Conservation (phyloP, 2,329 filamentous ascomycete species). For the Coccinonectria pachysandricola region DNA sequence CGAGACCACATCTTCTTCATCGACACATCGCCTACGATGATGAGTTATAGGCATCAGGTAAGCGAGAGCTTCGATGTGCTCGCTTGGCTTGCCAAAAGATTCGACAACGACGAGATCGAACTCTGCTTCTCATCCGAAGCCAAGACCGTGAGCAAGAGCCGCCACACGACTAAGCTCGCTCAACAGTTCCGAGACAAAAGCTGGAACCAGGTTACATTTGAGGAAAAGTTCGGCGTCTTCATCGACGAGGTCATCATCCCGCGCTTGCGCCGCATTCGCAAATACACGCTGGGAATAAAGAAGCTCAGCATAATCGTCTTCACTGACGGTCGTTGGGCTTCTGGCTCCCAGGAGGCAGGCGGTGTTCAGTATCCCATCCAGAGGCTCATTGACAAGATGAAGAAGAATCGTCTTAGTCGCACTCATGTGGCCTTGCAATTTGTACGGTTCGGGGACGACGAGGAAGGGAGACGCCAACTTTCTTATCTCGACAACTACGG, state of each 20-base stretch:
- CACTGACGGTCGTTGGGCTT: slow-evolving; percentile 7
- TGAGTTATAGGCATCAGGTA: background rate
- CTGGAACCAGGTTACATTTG: slow-evolving; percentile 5
- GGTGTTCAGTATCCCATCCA: slow-evolving; percentile 4
- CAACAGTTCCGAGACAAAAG: background rate
- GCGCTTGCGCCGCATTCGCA: background rate
- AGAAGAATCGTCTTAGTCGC: background rate
- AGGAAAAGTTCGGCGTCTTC: slow-evolving; percentile 3
- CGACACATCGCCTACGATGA: slow-evolving; percentile 5
- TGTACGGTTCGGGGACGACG: slow-evolving; percentile 5
- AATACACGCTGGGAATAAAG: background rate
- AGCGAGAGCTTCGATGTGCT: slow-evolving; percentile 1
- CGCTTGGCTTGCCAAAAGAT: slow-evolving; percentile 4
- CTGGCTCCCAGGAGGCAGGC: background rate
- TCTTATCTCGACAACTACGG: slow-evolving; percentile 3
- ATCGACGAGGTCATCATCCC: slow-evolving; percentile 3
- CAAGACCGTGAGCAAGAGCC: background rate
- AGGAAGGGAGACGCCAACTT: slow-evolving; percentile 3
- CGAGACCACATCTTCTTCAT: slow-evolving; percentile 6
- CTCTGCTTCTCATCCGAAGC: slow-evolving; percentile 4
- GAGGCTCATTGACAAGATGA: slow-evolving; percentile 4
- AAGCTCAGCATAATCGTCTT: slow-evolving; percentile 4
- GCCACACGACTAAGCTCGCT: background rate
- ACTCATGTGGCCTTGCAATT: slow-evolving; percentile 6
- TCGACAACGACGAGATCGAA: slow-evolving; percentile 6